A percentile compares a stretch with the other conserved stretches of the same genome.
phyloP scores from a whole-genome alignment of 108 stramenopile species.

The Parietichytrium sp. region DNA sequence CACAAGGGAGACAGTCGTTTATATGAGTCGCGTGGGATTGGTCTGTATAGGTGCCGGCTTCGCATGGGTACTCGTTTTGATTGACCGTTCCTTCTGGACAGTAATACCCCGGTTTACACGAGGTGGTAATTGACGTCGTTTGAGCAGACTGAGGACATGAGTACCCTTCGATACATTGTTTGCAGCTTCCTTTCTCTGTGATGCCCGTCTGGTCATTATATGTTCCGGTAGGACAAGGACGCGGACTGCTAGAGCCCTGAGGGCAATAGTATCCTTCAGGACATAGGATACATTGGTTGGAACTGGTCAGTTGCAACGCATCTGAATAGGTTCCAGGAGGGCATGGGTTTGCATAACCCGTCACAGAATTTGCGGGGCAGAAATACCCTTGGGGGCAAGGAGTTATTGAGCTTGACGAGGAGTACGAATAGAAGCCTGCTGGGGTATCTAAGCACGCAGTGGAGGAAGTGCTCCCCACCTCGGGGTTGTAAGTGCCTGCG shows the following conservation, averaged over 20 bases:
- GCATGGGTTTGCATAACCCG: slow-evolving; percentile 32
- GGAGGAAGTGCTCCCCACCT: not conserved
- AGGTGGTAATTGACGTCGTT: not conserved
- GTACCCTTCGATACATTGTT: not conserved
- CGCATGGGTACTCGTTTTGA: slow-evolving; percentile 44
- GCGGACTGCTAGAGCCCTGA: slow-evolving; percentile 3
- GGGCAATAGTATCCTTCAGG: slow-evolving; percentile 49
- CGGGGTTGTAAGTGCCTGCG: slow-evolving; percentile 48
- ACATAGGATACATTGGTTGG: slow-evolving; percentile 47
- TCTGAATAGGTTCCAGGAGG: slow-evolving; percentile 54
- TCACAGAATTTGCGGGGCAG: not conserved
- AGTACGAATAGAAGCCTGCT: slow-evolving; percentile 22
- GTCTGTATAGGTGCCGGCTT: slow-evolving; percentile 52
- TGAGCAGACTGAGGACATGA: not conserved
- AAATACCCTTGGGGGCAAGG: slow-evolving; percentile 45
- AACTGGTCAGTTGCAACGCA: slow-evolving; percentile 1
- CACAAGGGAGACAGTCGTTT: slow-evolving; percentile 47
- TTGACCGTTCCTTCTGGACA: slow-evolving; percentile 42
- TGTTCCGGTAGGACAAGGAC: slow-evolving; percentile 40
- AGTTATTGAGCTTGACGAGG: not conserved
- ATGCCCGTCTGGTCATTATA: not conserved
- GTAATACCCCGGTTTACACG: slow-evolving; percentile 53
- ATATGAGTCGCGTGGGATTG: not conserved
- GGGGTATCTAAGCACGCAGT: slow-evolving; percentile 49
- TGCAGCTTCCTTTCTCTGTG: not conserved